Percentiles rank a stretch among this genome's conserved stretches.
Evolutionary conservation across 306 rosid genomes (phyloP).

Genomic region (Vicia faba): DNA sequence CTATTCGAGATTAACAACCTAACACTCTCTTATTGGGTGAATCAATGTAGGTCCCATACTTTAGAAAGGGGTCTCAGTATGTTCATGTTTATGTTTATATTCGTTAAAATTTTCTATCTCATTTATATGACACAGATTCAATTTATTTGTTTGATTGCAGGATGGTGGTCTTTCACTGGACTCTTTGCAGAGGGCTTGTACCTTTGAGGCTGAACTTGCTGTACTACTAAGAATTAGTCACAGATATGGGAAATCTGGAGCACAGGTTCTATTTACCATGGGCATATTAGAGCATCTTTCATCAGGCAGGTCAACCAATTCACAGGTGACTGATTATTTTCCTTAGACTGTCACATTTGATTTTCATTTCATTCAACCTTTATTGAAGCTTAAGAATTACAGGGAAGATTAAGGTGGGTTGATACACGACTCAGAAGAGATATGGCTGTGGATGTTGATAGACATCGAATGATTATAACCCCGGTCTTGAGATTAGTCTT

Average conservation of each 20-base stretch:
- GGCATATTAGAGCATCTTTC: slow-evolving; percentile 82
- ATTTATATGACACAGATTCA: slow-evolving; percentile 14
- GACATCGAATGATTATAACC: slow-evolving; percentile 66
- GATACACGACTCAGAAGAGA: slow-evolving; percentile 63
- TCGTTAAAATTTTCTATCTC: not conserved
- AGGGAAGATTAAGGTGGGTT: slow-evolving; percentile 81
- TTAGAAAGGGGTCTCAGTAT: not conserved
- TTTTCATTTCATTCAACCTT: slow-evolving; percentile 26
- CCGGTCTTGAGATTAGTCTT: slow-evolving; percentile 82
- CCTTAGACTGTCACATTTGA: slow-evolving; percentile 13
- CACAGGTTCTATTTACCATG: slow-evolving; percentile 83
- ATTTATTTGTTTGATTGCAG: slow-evolving; percentile 44
- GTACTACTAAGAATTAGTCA: slow-evolving; percentile 76
- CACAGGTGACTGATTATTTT: slow-evolving; percentile 52
- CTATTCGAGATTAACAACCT: too few species aligned
- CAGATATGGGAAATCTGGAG: slow-evolving; percentile 92
- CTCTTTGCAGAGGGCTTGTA: slow-evolving; percentile 82
- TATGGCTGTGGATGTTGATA: slow-evolving; percentile 66
- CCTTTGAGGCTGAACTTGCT: slow-evolving; percentile 90
- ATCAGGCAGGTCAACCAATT: slow-evolving; percentile 70
- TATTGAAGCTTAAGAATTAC: slow-evolving; percentile 37
- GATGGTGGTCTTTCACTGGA: slow-evolving; percentile 77
- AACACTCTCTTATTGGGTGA: too few species aligned
- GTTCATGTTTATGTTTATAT: slow-evolving; percentile 13
- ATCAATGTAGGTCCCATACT: too few species aligned